Percentiles rank a stretch among this genome's conserved stretches.
Evolutionary conservation across 495 filamentous ascomycete species (phyloP).

Genomic region (Hypoxylon cercidicola): DNA sequence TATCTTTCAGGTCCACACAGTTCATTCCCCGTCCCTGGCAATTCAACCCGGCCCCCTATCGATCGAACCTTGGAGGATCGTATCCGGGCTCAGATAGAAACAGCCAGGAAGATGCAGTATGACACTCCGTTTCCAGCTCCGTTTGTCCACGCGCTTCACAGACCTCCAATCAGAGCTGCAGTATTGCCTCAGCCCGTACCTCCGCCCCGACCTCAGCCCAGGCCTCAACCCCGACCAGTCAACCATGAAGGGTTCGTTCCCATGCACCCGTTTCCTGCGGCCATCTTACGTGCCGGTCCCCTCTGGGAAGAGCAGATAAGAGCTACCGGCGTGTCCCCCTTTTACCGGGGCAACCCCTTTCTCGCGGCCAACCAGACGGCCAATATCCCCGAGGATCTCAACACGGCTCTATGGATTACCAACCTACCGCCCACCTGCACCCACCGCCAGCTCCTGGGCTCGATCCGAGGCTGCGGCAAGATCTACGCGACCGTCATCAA

Average conservation of each 20-base stretch:
- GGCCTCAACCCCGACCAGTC: not conserved
- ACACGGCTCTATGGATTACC: slow-evolving; percentile 52
- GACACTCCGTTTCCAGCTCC: not conserved
- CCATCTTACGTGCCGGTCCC: not conserved
- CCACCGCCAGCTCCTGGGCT: slow-evolving; percentile 37
- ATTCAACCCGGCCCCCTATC: no score
- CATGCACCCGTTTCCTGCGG: not conserved
- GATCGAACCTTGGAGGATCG: no score
- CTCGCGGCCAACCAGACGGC: slow-evolving; percentile 44
- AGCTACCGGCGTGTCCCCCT: slow-evolving; percentile 29
- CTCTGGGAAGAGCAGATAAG: slow-evolving; percentile 8
- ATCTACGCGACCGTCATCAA: slow-evolving; percentile 52
- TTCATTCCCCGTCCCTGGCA: no score
- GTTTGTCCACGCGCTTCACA: not conserved
- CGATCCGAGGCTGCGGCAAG: slow-evolving; percentile 48
- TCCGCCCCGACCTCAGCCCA: not conserved
- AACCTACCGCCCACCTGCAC: slow-evolving; percentile 45
- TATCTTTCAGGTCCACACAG: no score
- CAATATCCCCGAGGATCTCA: slow-evolving; percentile 40
- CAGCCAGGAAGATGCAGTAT: no score
- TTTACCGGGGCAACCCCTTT: slow-evolving; percentile 47
- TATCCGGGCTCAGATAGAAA: no score
- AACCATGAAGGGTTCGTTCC: not conserved
- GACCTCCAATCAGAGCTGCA: not conserved
- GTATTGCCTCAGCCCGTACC: no score